phyloP scores from a whole-genome alignment of 2,329 filamentous ascomycete genomes.

The Alternaria sp. region DNA sequence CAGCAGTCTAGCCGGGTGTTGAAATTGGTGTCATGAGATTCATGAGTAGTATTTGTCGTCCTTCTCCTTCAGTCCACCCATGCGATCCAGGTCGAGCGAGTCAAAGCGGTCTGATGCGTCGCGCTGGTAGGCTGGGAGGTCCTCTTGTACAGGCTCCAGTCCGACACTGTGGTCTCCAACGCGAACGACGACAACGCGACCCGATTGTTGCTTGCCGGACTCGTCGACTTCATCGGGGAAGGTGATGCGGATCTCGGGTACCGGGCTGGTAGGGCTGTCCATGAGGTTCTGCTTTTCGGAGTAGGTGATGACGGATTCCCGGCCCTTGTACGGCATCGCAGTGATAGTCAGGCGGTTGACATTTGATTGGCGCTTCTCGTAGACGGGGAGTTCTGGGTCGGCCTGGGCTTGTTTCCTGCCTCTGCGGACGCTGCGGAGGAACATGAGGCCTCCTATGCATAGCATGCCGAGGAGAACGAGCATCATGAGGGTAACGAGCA shows the following conservation, averaged over 20 bases:
- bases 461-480: constrained; percentile 76
- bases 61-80: constrained; percentile 95
- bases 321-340: constrained; percentile 53
- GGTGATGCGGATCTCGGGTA: constrained; percentile 97
- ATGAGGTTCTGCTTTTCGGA: constrained; percentile 81
- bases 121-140: constrained; percentile 89
- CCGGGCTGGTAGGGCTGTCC: constrained; percentile 75
- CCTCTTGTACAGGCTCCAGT: constrained; percentile 80
- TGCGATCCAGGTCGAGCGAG: constrained; percentile 91
- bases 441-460: constrained; percentile 70
- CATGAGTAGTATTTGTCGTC: constrained; percentile 59
- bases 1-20: constrained; percentile 25
- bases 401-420: constrained; percentile 54
- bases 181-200: constrained; percentile 87
- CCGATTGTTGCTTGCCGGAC: constrained; percentile 77
- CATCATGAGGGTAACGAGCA: constrained; percentile 80
- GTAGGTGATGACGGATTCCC: constrained; percentile 76
- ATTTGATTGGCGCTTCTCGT: constrained; percentile 64
- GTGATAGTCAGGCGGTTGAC: constrained; percentile 66
- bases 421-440: constrained; percentile 72
- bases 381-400: constrained; percentile 66
- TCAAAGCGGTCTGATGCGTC: constrained; percentile 82
- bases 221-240: constrained; percentile 96
- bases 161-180: constrained; percentile 90
- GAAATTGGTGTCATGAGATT: constrained; percentile 6